These are phyloP conservation scores for Daldinia grandis DNA, from an alignment of 495 filamentous ascomycete species.

Conservation along the genomic window DNA sequence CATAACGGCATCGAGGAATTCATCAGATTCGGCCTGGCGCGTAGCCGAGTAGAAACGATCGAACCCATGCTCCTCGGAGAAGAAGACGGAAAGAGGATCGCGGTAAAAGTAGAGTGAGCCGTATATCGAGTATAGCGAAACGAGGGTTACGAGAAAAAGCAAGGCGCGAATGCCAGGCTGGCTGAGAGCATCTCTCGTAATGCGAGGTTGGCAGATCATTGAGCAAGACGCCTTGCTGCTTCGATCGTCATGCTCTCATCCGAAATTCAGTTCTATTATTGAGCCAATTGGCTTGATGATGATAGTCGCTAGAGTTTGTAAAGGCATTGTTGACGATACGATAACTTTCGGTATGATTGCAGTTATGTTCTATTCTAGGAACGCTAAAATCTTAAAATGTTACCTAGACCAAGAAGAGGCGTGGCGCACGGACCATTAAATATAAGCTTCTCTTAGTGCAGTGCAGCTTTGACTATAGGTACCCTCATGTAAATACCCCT, in stretches of 20 bases:
- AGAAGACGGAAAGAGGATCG: conserved; percentile 54
- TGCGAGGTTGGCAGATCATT: conserved; percentile 30
- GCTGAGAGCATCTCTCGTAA: conserved; percentile 26
- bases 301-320: background rate
- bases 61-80: conserved; percentile 48
- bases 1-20: conserved; percentile 41
- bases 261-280: background rate
- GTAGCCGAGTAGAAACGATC: conserved; percentile 50
- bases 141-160: conserved; percentile 32
- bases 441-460: too few species aligned
- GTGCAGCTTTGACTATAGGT: too few species aligned
- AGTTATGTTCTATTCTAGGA: background rate
- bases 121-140: conserved; percentile 41
- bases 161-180: conserved; percentile 44
- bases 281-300: background rate
- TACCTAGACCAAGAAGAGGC: background rate
- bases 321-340: background rate
- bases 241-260: conserved; percentile 10
- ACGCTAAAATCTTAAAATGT: background rate
- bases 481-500: too few species aligned
- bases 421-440: background rate
- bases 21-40: conserved; percentile 45
- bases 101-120: conserved; percentile 50
- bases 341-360: background rate
- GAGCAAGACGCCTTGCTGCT: conserved; percentile 22